Base-by-base conservation (phyloP, 202 grass and related monocot genomes). In the Panicum hallii region DNA sequence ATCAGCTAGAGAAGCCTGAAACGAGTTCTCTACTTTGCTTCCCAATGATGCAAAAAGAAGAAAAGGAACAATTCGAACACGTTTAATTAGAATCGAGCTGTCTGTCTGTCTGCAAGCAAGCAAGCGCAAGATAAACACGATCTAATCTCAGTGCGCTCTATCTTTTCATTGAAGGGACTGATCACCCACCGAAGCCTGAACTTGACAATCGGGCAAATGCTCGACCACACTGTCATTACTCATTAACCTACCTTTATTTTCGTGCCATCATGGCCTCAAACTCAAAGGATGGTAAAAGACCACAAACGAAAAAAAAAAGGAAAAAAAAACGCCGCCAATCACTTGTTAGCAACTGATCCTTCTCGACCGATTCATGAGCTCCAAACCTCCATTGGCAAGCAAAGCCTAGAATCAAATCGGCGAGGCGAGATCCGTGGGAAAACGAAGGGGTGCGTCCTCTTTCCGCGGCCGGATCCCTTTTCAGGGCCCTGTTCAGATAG, bases 401-500 rank as follows among this genome's bases (percentile, higher is more conserved):
- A 11, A 26, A 0, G 64, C 7, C 0, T 3, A 8, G 57, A 81
- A 82, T 44, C 53, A n/a, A 12, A 77, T 40, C 43, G 38, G 17
- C 22, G 30, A 32, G n/a, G 13, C 17, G 16, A 44, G 63, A 80
- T 86, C 77, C 68, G 2, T 26, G 77, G 8, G 77, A 86, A 81
- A 57, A 73, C 11, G 77, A 81, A 66, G 69, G 36, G 7, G 15
- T 38, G 57, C 42, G 5, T 53, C 54, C 67, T 79, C 49, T 84
- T 88, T 88, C 30, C 19, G 5, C 41, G 15, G 47, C 40, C 40
- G 10, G 22, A 74, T 80, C 82, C 22, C 52, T 69, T 66, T 80
- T 80, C 75, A 22, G 1, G 75, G 19, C 49, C 15, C 62, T 85
- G 30, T 81, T 70, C 77, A 85, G 77, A 76, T 63, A 77, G 36